These are phyloP conservation scores for Hypoxylon intermedium DNA, from an alignment of 495 filamentous ascomycete genomes.

Conservation along the genomic window DNA sequence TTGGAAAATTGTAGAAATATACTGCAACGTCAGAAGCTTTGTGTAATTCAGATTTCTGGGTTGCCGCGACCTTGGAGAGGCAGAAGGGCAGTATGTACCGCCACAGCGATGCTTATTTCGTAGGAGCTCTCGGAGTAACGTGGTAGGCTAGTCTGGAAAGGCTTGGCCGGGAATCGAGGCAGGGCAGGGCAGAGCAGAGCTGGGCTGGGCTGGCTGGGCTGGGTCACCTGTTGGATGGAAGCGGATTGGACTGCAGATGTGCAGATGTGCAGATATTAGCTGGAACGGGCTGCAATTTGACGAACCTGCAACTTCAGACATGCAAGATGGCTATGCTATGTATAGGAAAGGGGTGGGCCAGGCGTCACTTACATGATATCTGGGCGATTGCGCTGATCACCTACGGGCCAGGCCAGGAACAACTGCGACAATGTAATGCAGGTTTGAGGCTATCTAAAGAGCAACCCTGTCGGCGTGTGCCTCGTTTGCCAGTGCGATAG, in stretches of 20 bases:
- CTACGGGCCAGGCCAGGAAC: constrained; percentile 18
- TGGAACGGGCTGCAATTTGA: constrained; percentile 25
- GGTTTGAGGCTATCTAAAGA: constrained; percentile 23
- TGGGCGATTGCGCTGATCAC: constrained; percentile 30
- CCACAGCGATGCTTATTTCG: constrained; percentile 33
- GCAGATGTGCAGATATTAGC: constrained; percentile 16
- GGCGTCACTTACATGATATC: constrained; percentile 35
- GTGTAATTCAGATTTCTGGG: constrained; percentile 1
- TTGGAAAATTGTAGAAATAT: background rate
- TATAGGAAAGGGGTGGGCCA: constrained; percentile 22
- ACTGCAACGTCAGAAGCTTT: constrained; percentile 8
- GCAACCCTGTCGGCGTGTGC: constrained; percentile 10
- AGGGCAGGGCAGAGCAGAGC: constrained; percentile 21
- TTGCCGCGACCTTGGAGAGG: constrained; percentile 10
- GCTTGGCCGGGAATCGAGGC: constrained; percentile 29
- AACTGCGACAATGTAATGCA: constrained; percentile 36
- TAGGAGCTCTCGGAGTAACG: constrained; percentile 19
- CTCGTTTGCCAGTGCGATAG: no score
- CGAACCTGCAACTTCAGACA: constrained; percentile 13
- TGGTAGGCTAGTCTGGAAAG: constrained; percentile 13
- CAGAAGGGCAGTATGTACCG: constrained; percentile 21
- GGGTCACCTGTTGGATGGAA: constrained; percentile 17
- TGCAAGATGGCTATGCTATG: constrained; percentile 10
- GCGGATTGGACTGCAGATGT: constrained; percentile 25
- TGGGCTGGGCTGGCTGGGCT: constrained; percentile 6